phyloP scores from a whole-genome alignment of 2,329 filamentous ascomycete species.

The Ascomycota sp. region DNA sequence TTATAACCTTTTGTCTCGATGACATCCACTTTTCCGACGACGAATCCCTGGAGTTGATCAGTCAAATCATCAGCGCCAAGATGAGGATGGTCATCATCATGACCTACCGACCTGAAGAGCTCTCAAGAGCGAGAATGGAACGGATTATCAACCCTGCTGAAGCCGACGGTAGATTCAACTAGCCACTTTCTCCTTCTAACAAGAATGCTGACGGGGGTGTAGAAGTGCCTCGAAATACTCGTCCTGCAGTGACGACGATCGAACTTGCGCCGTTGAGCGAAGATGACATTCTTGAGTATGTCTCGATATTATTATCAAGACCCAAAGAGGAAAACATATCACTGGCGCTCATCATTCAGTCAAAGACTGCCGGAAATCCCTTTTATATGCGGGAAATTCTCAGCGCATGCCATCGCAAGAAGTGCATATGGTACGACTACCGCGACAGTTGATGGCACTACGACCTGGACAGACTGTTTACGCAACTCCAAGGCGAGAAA shows the following conservation, averaged over 20 bases:
- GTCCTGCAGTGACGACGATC: constrained; percentile 46
- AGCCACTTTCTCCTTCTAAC: not conserved
- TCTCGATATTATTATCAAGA: constrained; percentile 61
- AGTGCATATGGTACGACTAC: constrained; percentile 84
- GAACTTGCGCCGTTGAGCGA: constrained; percentile 55
- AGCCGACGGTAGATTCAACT: constrained; percentile 23
- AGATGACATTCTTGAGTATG: constrained; percentile 62
- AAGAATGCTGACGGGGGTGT: constrained; percentile 5
- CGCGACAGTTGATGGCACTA: constrained; percentile 65
- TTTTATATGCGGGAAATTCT: constrained; percentile 89
- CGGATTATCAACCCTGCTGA: constrained; percentile 32
- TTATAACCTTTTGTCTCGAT: constrained; percentile 76
- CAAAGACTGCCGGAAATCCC: constrained; percentile 72
- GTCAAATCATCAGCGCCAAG: constrained; percentile 57
- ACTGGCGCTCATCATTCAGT: constrained; percentile 67
- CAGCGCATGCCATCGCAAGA: constrained; percentile 65
- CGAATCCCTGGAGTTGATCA: constrained; percentile 67
- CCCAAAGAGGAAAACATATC: constrained; percentile 52
- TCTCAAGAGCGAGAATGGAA: constrained; percentile 33
- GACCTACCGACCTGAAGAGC: constrained; percentile 50
- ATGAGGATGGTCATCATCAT: constrained; percentile 69
- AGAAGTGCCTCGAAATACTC: constrained; percentile 24
- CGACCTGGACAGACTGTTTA: constrained; percentile 69
- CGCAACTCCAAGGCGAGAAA: constrained; percentile 60
- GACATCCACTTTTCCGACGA: constrained; percentile 81